Base-by-base conservation (phyloP, 75 land plant genomes). In the Azolla pinnata region DNA sequence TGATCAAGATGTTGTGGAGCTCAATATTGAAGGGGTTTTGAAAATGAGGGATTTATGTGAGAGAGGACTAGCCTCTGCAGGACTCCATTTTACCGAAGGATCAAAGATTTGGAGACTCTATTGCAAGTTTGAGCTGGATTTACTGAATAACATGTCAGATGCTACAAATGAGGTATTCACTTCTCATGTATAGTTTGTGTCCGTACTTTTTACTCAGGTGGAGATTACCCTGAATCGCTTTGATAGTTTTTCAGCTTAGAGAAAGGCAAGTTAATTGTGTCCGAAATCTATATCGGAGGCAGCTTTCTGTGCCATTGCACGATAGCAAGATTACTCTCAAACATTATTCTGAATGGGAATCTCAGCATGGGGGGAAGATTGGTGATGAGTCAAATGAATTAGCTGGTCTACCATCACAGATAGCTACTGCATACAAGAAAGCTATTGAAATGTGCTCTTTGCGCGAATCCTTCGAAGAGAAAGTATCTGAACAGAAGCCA, bases 301-400 rank as follows among this genome's bases (percentile, higher is more conserved):
- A 90, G 69, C 59, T 95, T 31, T 72, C 79, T 19, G 67, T 93
- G 29, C 96, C 99, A 12, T 67, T 83, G 44, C 69, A 63, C 49
- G 71, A 81, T 53, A 52, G 66, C 19, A 56, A 51, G 9, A 51
- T 71, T 23, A 86, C 82, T 12, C 76, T 90, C 44, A 51, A 40
- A 18, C 79, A 81, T 5, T 95, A 86, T 74, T 82, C 75, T 62
- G 61, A 68, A 26, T 95, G 96, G 99, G 97, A 95, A 67, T 63
- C 61, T 12, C 74, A 80, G 54, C 88, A 83, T 49, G 99, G 91
- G 10, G 65, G 33, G 64, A 27, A 29, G 48, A 46, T 68, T 50
- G 82, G 83, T 51, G 52, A 44, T 23, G 62, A 68, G 19, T 70
- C 70, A 45, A 67, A 59, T 57, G 67, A 75, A 17, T 54, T 85